Evolutionary conservation across 2,329 filamentous ascomycete species (phyloP), one percentile per base, ranked within the genome.

Genomic region (Sarocladium kiliense): DNA sequence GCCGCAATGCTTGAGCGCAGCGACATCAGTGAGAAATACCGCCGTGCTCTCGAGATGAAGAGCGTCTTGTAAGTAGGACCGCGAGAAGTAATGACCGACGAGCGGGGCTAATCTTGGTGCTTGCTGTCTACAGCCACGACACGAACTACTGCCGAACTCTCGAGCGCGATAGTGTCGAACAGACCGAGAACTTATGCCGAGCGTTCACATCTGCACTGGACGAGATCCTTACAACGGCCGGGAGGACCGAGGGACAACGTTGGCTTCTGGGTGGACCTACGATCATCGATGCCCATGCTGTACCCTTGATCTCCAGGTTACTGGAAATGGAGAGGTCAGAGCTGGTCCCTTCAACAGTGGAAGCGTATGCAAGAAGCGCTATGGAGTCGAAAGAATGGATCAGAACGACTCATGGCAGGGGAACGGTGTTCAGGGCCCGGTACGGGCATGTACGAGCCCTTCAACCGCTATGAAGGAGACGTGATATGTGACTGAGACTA

Each of bases 221-320:
- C 2, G 26, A 63, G 5, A 55, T 64, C 7, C 49, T 44, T n/a
- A 39, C 60, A 42, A 37, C 59, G 23, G 49, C 49, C n/a, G 51
- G 53, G 3, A 54, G 25, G 6, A 6, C 19, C 23, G n/a, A 55
- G 2, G 58, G 54, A 12, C 59, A 56, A 25, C 54, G 53, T 7
- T 68, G 65, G 63, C 62, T 68, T 25, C 66, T 68, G 41, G 65
- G 64, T 11, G 58, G 57, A 9, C 56, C 65, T 9, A 67, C 65
- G 1, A 64, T 68, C n/a, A 42, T 66, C 25, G 66, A 68, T 41
- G 66, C 63, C 16, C 62, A 67, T 42, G 63, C 60, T 12, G 56
- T 61, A 30, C 58, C 59, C 1, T 49, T 67, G 25, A 50, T 60
- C 4, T 58, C 60, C 9, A 58, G 63, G 21, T 50, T 66, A 50